Conservation (phyloP, 2,329 filamentous ascomycete species). For the Falciphora oryzae region DNA sequence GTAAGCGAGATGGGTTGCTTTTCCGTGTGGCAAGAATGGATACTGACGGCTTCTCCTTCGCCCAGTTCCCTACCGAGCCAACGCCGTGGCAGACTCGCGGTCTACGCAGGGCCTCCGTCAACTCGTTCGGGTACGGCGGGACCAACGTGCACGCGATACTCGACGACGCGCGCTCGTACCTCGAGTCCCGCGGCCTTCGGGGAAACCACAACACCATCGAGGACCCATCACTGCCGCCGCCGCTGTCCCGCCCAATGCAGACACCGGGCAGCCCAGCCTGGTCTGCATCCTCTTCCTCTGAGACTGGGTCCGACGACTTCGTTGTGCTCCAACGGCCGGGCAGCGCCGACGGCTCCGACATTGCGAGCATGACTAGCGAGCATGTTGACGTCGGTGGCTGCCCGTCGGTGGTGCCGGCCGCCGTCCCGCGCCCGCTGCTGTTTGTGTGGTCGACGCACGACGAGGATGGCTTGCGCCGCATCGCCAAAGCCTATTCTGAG, state of each 20-base stretch:
- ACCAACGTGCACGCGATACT: conserved; percentile 25
- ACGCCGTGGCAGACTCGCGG: conserved; percentile 20
- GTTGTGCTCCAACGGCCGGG: background rate
- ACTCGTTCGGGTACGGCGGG: conserved; percentile 25
- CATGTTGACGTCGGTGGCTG: background rate
- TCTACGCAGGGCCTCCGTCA: conserved; percentile 20
- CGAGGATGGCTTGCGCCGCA: conserved; percentile 13
- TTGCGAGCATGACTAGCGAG: background rate
- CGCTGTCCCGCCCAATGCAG: background rate
- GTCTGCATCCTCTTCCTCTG: background rate
- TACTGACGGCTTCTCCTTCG: background rate
- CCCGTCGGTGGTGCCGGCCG: background rate
- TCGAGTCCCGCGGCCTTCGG: conserved; percentile 10
- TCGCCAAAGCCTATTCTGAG: conserved; percentile 9
- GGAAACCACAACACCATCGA: conserved; percentile 8
- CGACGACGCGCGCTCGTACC: conserved; percentile 18
- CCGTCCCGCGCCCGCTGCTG: conserved; percentile 6
- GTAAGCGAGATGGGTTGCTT: conserved; percentile 1
- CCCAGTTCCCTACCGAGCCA: conserved; percentile 19
- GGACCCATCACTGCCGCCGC: background rate
- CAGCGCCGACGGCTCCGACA: background rate
- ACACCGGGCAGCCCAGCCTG: background rate
- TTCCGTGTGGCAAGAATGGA: background rate
- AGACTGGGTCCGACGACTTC: background rate
- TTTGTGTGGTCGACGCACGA: conserved; percentile 18